These are phyloP conservation scores for Ulvella scutata DNA, from an alignment of 139 green algal species.

Conservation along the genomic window DNA sequence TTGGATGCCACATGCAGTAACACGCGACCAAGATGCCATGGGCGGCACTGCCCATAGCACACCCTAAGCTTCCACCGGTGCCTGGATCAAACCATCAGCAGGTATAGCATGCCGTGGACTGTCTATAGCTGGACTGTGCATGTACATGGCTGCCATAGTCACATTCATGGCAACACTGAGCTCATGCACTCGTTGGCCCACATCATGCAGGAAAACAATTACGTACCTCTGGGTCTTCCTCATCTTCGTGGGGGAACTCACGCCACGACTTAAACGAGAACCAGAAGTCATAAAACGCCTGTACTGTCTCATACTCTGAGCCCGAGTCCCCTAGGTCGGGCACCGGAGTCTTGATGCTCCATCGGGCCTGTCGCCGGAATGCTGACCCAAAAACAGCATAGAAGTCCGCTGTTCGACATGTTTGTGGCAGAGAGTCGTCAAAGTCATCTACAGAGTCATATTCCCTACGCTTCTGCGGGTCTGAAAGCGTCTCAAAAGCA, in stretches of 20 bases:
- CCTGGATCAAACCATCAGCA: no score
- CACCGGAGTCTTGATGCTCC: conserved; percentile 47
- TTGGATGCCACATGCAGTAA: no score
- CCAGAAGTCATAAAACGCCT: conserved; percentile 95
- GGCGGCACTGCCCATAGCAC: no score
- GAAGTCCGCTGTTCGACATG: conserved; percentile 64
- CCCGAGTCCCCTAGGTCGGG: conserved; percentile 56
- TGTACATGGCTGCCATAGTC: no score
- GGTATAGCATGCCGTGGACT: no score
- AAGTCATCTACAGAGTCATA: conserved; percentile 90
- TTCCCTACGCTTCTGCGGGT: conserved; percentile 55
- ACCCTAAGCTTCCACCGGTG: no score
- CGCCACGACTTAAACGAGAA: conserved; percentile 79
- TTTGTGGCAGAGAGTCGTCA: conserved; percentile 75
- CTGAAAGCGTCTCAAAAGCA: conserved; percentile 66
- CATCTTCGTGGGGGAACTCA: conserved; percentile 90
- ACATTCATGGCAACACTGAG: no score
- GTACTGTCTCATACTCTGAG: conserved; percentile 35
- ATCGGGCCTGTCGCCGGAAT: conserved; percentile 79
- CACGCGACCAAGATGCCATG: no score
- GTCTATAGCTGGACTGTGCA: no score
- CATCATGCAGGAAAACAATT: no score
- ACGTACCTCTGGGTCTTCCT: conserved; percentile 55
- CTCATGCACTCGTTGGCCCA: no score
- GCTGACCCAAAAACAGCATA: conserved; percentile 75